These are phyloP conservation scores for Phytophthora kernoviae DNA, from an alignment of 352 stramenopile species.

Conservation along the genomic window DNA sequence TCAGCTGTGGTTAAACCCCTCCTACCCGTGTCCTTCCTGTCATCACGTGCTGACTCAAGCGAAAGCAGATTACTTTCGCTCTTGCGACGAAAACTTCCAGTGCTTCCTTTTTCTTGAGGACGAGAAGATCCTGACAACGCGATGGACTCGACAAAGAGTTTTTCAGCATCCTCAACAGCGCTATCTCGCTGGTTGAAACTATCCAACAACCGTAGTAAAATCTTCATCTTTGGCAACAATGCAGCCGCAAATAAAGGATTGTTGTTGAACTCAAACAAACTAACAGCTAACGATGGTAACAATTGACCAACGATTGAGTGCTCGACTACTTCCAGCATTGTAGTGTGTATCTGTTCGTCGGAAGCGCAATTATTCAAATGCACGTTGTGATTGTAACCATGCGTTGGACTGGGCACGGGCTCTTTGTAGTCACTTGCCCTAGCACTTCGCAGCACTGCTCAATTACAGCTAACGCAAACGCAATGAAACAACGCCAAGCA, in stretches of 20 bases:
- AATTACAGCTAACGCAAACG: conserved; percentile 39
- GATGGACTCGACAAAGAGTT: conserved; percentile 32
- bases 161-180: conserved; percentile 23
- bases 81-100: conserved; percentile 20
- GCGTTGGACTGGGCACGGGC: conserved; percentile 32
- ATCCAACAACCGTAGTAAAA: conserved; percentile 55
- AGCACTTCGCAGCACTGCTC: conserved; percentile 42
- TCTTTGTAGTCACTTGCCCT: conserved; percentile 27
- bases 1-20: conserved; percentile 24
- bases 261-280: conserved; percentile 67
- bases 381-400: conserved; percentile 11
- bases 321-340: conserved; percentile 34
- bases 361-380: neutral
- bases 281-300: conserved; percentile 56
- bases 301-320: conserved; percentile 59
- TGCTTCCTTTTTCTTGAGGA: conserved; percentile 9
- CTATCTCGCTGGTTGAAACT: conserved; percentile 38
- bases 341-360: neutral
- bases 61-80: conserved; percentile 17
- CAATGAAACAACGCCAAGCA: conserved; percentile 54
- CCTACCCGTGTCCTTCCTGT: conserved; percentile 2
- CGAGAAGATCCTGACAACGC: conserved; percentile 7
- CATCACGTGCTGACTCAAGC: conserved; percentile 3
- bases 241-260: conserved; percentile 50
- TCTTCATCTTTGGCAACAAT: conserved; percentile 51